Percentiles rank a stretch among this genome's conserved stretches.
Conservation (phyloP, 2,329 filamentous ascomycete species). For the Sodiomyces alkalinus region DNA sequence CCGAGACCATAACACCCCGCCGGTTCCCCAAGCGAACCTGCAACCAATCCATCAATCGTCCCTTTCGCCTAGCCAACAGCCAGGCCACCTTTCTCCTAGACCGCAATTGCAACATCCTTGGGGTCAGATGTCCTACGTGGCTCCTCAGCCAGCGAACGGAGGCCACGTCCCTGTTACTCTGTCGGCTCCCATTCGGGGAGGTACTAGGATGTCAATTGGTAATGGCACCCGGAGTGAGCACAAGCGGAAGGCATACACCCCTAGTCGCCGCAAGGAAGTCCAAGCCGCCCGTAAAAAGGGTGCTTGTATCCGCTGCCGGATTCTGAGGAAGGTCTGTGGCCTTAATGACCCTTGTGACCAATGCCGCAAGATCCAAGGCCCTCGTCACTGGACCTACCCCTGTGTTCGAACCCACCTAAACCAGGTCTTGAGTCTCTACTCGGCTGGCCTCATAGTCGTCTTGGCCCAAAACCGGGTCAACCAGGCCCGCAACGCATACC, state of each 20-base stretch:
- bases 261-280: slow-evolving; percentile 45
- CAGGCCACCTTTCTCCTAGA: slow-evolving; percentile 9
- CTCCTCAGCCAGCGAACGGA: slow-evolving; percentile 2
- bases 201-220: slow-evolving; percentile 30
- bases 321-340: slow-evolving; percentile 52
- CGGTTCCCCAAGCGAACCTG: no score
- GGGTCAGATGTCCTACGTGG: slow-evolving; percentile 36
- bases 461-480: slow-evolving; percentile 45
- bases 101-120: slow-evolving; percentile 24
- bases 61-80: slow-evolving; percentile 10
- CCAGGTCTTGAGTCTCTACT: slow-evolving; percentile 47
- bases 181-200: slow-evolving; percentile 21
- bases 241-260: slow-evolving; percentile 17
- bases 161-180: slow-evolving; percentile 1
- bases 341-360: slow-evolving; percentile 47
- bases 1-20: slow-evolving; percentile 3
- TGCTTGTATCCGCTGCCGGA: slow-evolving; percentile 50
- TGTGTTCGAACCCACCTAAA: slow-evolving; percentile 48
- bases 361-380: slow-evolving; percentile 46
- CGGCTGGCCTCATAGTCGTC: slow-evolving; percentile 47
- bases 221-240: slow-evolving; percentile 8
- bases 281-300: slow-evolving; percentile 50
- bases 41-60: no score
- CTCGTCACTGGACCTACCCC: slow-evolving; percentile 48
- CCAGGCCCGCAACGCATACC: slow-evolving; percentile 32